Percentiles rank a stretch among this genome's conserved stretches.
These are phyloP conservation scores for Phytophthora pistaciae DNA, from an alignment of 352 stramenopile species.

Conservation along the genomic window DNA sequence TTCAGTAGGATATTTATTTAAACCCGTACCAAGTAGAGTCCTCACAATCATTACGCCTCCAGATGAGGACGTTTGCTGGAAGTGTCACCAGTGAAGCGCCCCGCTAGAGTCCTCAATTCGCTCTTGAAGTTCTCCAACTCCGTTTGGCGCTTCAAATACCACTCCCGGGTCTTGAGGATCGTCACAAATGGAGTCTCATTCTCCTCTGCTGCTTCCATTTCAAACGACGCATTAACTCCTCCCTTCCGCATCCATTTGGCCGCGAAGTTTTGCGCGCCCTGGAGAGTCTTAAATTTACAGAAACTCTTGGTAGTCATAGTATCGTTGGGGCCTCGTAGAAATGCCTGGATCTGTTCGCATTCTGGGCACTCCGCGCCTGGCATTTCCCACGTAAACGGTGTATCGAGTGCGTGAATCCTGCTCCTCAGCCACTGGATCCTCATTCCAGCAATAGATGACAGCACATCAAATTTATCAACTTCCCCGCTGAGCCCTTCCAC, in stretches of 20 bases:
- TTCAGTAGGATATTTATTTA: no score
- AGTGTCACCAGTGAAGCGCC: neutral
- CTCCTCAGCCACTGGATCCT: neutral
- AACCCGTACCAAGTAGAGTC: no score
- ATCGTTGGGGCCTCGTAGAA: no score
- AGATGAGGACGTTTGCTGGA: neutral
- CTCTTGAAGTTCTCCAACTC: neutral
- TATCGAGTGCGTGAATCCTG: neutral
- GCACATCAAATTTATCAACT: neutral
- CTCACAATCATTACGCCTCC: neutral
- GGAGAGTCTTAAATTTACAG: no score
- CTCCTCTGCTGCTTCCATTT: no score
- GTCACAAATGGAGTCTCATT: neutral
- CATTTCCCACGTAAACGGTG: no score
- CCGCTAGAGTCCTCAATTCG: neutral
- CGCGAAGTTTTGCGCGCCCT: no score
- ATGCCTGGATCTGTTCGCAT: no score
- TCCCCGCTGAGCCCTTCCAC: neutral
- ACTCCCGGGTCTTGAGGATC: neutral
- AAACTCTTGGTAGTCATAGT: no score
- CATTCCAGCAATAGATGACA: neutral
- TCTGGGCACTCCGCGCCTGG: no score
- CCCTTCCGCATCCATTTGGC: no score
- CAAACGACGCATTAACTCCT: no score
- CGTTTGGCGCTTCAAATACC: conserved; percentile 1